Evolutionary conservation across 2,329 filamentous ascomycete species (phyloP).

Genomic region (Beauveria australis): DNA sequence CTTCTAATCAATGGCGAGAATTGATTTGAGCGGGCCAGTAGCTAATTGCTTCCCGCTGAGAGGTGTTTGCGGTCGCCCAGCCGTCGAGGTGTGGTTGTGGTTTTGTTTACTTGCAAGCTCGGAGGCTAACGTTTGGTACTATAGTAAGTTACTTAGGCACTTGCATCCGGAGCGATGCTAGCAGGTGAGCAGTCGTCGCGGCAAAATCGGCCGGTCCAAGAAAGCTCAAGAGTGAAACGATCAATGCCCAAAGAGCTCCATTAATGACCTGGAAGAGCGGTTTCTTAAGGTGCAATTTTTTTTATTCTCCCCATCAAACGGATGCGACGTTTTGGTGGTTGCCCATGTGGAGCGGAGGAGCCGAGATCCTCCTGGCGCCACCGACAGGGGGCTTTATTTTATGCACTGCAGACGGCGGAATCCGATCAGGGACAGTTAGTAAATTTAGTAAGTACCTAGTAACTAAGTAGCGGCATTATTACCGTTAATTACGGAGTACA

Average conservation of each 20-base stretch:
- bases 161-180: not conserved
- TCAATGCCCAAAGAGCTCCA: not conserved
- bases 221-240: not conserved
- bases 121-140: no score
- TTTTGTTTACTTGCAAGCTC: not conserved
- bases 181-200: not conserved
- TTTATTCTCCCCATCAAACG: no score
- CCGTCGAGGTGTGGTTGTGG: not conserved
- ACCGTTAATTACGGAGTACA: no score
- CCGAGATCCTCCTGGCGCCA: conserved; percentile 1
- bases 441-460: no score
- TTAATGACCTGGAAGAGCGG: not conserved
- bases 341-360: not conserved
- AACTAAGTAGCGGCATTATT: no score
- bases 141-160: no score
- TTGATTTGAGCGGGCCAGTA: not conserved
- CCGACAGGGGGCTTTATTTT: not conserved
- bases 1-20: no score
- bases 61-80: not conserved
- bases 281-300: no score
- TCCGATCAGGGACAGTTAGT: not conserved
- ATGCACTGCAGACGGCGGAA: not conserved
- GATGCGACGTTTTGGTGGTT: not conserved
- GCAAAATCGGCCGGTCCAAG: not conserved
- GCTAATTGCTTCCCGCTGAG: not conserved